Conservation (phyloP, 2,329 filamentous ascomycete species). For the Colletotrichum falcatum region DNA sequence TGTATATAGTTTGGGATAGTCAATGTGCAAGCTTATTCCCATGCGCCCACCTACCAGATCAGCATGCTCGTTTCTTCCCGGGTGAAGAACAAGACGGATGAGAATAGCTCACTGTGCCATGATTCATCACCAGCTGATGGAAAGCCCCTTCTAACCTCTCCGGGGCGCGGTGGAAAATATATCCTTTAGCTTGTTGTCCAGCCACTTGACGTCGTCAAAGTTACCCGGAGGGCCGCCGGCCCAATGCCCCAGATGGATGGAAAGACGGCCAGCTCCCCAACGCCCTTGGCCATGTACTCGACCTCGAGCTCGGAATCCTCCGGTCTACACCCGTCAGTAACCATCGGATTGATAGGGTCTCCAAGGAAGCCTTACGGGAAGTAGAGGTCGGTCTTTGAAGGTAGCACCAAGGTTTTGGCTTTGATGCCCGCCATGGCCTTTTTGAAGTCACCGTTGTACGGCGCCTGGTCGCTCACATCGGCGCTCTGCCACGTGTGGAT, state of each 20-base stretch:
- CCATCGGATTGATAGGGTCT: not conserved
- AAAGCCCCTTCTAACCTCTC: not conserved
- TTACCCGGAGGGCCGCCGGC: conserved; percentile 78
- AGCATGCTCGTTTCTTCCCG: conserved; percentile 58
- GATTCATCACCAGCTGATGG: no score
- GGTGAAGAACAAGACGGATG: conserved; percentile 58
- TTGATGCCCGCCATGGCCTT: conserved; percentile 77
- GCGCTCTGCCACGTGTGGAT: conserved; percentile 82
- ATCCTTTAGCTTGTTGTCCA: conserved; percentile 70
- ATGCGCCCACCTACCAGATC: conserved; percentile 55
- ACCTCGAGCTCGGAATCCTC: conserved; percentile 85
- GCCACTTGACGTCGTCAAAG: conserved; percentile 77
- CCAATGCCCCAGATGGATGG: conserved; percentile 60
- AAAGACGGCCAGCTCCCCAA: conserved; percentile 52
- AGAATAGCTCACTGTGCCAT: not conserved
- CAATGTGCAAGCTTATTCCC: conserved; percentile 35
- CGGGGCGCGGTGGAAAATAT: conserved; percentile 50
- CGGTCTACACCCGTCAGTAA: conserved; percentile 51
- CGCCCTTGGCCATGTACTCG: conserved; percentile 52
- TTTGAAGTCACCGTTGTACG: conserved; percentile 75
- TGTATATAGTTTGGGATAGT: no score
- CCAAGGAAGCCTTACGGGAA: conserved; percentile 63
- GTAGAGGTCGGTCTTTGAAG: conserved; percentile 80
- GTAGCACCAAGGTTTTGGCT: conserved; percentile 78
- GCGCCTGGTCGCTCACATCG: conserved; percentile 76